A percentile compares a stretch with the other conserved stretches of the same genome.
Conservation (phyloP, 2,329 filamentous ascomycete species). For the Microcera coccophila region DNA sequence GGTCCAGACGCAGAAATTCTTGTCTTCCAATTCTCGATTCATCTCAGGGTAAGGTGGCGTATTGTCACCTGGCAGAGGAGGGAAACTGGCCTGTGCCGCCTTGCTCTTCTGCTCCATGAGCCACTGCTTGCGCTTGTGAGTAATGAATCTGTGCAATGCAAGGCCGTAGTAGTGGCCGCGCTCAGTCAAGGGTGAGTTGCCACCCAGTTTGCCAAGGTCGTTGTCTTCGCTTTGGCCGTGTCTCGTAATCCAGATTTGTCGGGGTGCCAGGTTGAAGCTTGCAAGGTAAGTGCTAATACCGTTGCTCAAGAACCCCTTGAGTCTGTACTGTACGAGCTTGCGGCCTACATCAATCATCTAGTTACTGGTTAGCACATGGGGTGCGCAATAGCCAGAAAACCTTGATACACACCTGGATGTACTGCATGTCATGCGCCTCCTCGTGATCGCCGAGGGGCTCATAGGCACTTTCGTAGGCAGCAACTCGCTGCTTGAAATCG, state of each 20-base stretch:
- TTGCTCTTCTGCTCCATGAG: slow-evolving; percentile 76
- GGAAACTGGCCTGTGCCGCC: slow-evolving; percentile 72
- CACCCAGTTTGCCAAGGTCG: slow-evolving; percentile 80
- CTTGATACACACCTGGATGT: slow-evolving; percentile 62
- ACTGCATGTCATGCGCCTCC: slow-evolving; percentile 85
- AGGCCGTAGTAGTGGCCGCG: slow-evolving; percentile 76
- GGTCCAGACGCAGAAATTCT: slow-evolving; percentile 97
- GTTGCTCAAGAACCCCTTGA: slow-evolving; percentile 86
- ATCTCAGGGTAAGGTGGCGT: slow-evolving; percentile 93
- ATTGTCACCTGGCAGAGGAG: slow-evolving; percentile 84
- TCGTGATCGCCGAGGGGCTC: slow-evolving; percentile 87
- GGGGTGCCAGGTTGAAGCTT: slow-evolving; percentile 92
- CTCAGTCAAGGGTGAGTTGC: slow-evolving; percentile 78
- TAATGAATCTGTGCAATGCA: slow-evolving; percentile 80
- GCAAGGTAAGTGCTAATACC: slow-evolving; percentile 92
- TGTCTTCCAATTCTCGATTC: slow-evolving; percentile 64
- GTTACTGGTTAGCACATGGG: slow-evolving; percentile 22
- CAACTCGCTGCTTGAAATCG: slow-evolving; percentile 91
- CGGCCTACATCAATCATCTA: slow-evolving; percentile 95
- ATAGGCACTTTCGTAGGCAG: slow-evolving; percentile 91
- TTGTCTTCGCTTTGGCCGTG: slow-evolving; percentile 93
- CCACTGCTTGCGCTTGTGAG: slow-evolving; percentile 75
- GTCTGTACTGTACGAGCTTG: slow-evolving; percentile 86
- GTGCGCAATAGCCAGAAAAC: neutral
- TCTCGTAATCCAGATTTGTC: slow-evolving; percentile 97